Base-by-base conservation (phyloP, 1,284 basidiomycete species). In the Neolentinus lepideus region DNA sequence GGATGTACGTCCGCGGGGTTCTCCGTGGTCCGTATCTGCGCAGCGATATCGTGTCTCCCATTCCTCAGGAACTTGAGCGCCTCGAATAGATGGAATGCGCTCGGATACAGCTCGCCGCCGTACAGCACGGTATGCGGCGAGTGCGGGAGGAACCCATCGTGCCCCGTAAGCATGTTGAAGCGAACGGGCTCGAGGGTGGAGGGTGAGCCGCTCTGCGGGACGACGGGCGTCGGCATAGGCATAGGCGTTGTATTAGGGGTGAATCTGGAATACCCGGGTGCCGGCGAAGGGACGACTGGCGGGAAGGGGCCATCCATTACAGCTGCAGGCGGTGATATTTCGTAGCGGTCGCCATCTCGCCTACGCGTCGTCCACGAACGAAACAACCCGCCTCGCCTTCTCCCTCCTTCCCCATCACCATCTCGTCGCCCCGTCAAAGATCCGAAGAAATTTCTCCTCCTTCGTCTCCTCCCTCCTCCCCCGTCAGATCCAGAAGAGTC, bases 81-180 rank as follows among this genome's bases (percentile, higher is more conserved):
- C 67, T 89, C 85, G 45, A 81, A 74, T 14, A 89, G 71, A 62
- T 89, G 87, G 58, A 80, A 66, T 2, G 83, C 86, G 2, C 79
- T 84, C 4, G 84, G 83, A 59, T 83, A 89, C 45, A 69, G 67
- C 53, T 72, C 71, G 31, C 77, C 72, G 47, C 71, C 63, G 63
- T 79, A 82, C 51, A 79, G 59, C 21, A 89, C 75, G 1, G 69
- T 69, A 60, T 85, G 78, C 9, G 70, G 73, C 2, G 85, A 85
- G 57, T 80, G 76, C 61, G 81, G 84, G 63, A 84, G 69, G 64
- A 88, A 79, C 9, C 72, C 75, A 0, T 70, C 64, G 25, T 62
- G 61, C 48, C 61, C 24, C 66, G 60, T 24, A 65, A 70, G 57
- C 61, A 62, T 8, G 58, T 71, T 64, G 54, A 75, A 74, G 46